phyloP scores from a whole-genome alignment of 306 rosid genomes.

The Fragaria nilgerrensis region DNA sequence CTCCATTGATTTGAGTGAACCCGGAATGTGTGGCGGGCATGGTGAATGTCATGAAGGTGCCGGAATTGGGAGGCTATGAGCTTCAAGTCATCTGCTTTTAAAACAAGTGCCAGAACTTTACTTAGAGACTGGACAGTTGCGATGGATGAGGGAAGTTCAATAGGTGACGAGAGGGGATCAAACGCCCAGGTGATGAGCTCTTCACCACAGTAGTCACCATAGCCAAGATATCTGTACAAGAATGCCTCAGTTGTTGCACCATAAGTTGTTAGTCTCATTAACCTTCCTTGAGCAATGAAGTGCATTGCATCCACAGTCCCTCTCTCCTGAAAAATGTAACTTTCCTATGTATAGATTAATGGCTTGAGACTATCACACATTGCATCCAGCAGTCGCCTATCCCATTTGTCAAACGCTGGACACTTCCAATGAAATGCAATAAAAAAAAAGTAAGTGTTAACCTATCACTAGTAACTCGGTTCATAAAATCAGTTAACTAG shows the following conservation, averaged over 20 bases:
- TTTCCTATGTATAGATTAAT: not conserved
- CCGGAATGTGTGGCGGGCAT: not conserved
- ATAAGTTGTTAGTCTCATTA: no score
- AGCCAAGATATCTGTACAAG: no score
- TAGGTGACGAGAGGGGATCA: not conserved
- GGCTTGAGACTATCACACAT: not conserved
- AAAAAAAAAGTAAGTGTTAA: no score
- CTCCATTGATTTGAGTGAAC: not conserved
- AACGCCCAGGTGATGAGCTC: not conserved
- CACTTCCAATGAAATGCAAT: no score
- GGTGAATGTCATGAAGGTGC: not conserved
- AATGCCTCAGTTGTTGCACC: no score
- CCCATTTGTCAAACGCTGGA: not conserved
- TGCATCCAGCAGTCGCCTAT: not conserved
- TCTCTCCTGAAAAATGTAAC: not conserved
- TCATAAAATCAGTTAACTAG: no score
- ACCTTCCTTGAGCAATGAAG: not conserved
- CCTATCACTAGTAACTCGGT: no score
- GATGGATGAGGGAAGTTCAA: not conserved
- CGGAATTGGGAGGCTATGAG: not conserved
- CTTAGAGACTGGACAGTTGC: not conserved
- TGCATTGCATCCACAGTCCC: not conserved
- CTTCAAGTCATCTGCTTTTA: conserved; percentile 2
- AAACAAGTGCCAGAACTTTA: not conserved
- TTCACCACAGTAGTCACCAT: not conserved